A percentile compares a stretch with the other conserved stretches of the same genome.
phyloP scores from a whole-genome alignment of 1,284 basidiomycete species.

The Stereum hirsutum region DNA sequence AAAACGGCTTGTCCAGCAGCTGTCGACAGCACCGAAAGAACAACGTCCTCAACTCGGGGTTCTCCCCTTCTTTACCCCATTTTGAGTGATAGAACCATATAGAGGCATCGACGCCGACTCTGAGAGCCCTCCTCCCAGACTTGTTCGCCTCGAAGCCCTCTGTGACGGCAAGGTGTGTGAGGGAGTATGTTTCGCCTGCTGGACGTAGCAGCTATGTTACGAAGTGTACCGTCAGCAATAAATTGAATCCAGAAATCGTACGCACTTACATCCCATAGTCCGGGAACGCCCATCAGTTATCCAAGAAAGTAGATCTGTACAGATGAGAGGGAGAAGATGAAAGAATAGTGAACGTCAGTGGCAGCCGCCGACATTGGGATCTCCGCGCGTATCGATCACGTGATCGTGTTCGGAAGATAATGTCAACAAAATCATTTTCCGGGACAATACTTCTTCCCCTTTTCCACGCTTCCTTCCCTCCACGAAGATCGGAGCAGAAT shows the following conservation, averaged over 20 bases:
- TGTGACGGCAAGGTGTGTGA: conserved; percentile 58
- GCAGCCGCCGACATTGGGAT: too few relatives aligned
- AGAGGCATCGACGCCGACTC: conserved; percentile 72
- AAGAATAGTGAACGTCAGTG: neutral
- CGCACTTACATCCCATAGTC: conserved; percentile 30
- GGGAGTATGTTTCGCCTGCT: conserved; percentile 49
- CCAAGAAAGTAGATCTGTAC: too few relatives aligned
- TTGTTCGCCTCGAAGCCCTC: conserved; percentile 64
- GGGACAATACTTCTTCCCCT: neutral
- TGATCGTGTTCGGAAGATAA: neutral
- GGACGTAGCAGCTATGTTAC: conserved; percentile 49
- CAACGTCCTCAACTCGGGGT: conserved; percentile 65
- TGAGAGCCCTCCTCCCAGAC: conserved; percentile 48
- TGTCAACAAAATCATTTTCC: neutral
- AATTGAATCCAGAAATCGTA: neutral
- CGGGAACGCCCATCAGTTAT: conserved; percentile 35
- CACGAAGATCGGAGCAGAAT: too few relatives aligned
- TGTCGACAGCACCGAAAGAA: conserved; percentile 69
- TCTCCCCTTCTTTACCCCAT: conserved; percentile 68
- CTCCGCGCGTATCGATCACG: neutral
- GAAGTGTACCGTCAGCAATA: neutral
- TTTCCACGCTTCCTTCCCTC: neutral
- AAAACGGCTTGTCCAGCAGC: conserved; percentile 72
- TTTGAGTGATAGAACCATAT: conserved; percentile 80
- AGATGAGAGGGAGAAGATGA: neutral